Percentiles rank a stretch among this genome's conserved stretches.
Conservation (phyloP, 2,329 filamentous ascomycete species). For the Fusarium sacchari region DNA sequence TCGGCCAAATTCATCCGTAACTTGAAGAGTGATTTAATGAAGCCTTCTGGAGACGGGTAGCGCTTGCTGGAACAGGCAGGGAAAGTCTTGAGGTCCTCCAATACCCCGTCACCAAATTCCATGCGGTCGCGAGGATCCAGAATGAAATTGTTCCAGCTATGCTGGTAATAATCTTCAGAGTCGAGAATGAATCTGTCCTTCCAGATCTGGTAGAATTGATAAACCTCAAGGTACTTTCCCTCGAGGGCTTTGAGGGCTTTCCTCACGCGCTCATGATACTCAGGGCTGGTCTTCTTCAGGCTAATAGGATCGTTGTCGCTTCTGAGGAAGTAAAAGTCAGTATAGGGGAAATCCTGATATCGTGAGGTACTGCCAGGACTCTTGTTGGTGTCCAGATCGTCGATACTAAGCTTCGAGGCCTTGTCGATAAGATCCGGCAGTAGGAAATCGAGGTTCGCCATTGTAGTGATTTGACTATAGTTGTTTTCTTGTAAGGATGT, state of each 20-base stretch:
- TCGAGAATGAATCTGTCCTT: background rate
- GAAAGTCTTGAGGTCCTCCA: background rate
- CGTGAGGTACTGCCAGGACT: background rate
- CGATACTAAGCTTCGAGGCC: background rate
- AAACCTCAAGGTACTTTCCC: background rate
- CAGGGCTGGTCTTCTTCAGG: conserved; percentile 11
- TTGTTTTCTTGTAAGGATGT: background rate
- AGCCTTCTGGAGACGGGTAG: background rate
- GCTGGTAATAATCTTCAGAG: background rate
- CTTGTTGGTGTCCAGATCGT: background rate
- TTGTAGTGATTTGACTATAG: background rate
- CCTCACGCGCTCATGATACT: conserved; percentile 15
- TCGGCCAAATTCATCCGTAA: background rate
- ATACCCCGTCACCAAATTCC: background rate
- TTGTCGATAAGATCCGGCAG: background rate
- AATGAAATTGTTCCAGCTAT: conserved; percentile 21
- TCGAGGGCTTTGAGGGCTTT: conserved; percentile 14
- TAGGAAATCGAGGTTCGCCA: background rate
- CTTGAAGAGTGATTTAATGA: background rate
- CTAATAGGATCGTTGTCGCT: background rate
- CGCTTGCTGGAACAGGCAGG: background rate
- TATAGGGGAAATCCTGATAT: conserved; percentile 10
- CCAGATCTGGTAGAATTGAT: background rate
- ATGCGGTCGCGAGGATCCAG: conserved; percentile 3
- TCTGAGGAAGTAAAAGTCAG: background rate